Percentiles rank a stretch among this genome's conserved stretches.
These are phyloP conservation scores for Dioscorea cayenensis DNA, from an alignment of 116 monocot species.

Conservation along the genomic window DNA sequence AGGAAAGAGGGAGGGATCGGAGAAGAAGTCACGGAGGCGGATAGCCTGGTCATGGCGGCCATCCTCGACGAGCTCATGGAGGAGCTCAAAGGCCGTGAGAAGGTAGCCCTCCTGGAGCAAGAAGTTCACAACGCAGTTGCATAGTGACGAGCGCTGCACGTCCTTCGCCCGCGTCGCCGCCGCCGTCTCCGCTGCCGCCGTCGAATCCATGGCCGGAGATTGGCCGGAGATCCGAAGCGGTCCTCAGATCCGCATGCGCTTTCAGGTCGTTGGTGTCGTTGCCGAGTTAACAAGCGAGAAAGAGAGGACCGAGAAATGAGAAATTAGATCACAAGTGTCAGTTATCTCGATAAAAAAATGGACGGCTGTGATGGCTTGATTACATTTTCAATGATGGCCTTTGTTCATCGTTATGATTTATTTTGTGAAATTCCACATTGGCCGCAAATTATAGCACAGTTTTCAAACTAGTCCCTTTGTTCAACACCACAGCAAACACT, in stretches of 20 bases:
- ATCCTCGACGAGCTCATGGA: slow-evolving; percentile 98
- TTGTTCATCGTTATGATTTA: too few species aligned
- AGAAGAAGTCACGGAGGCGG: slow-evolving; percentile 85
- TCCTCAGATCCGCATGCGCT: slow-evolving; percentile 11
- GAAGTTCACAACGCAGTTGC: slow-evolving; percentile 99
- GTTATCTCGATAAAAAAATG: too few species aligned
- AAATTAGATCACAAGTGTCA: too few species aligned
- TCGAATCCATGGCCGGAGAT: slow-evolving; percentile 1
- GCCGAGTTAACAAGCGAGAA: not conserved
- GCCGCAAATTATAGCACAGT: too few species aligned
- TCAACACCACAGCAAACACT: too few species aligned
- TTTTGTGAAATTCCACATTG: too few species aligned
- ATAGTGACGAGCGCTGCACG: slow-evolving; percentile 79
- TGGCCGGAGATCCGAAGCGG: not conserved
- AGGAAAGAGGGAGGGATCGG: slow-evolving; percentile 62
- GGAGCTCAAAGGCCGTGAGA: slow-evolving; percentile 95
- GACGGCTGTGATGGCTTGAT: too few species aligned
- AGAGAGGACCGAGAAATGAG: not conserved
- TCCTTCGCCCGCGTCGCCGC: slow-evolving; percentile 33
- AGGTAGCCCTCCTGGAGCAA: slow-evolving; percentile 82
- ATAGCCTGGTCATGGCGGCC: slow-evolving; percentile 93
- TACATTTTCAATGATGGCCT: too few species aligned
- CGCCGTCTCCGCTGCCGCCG: not conserved
- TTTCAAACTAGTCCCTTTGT: too few species aligned
- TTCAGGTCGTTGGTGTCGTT: not conserved